phyloP scores from a whole-genome alignment of 306 rosid genomes.

The Glycine tomentella region DNA sequence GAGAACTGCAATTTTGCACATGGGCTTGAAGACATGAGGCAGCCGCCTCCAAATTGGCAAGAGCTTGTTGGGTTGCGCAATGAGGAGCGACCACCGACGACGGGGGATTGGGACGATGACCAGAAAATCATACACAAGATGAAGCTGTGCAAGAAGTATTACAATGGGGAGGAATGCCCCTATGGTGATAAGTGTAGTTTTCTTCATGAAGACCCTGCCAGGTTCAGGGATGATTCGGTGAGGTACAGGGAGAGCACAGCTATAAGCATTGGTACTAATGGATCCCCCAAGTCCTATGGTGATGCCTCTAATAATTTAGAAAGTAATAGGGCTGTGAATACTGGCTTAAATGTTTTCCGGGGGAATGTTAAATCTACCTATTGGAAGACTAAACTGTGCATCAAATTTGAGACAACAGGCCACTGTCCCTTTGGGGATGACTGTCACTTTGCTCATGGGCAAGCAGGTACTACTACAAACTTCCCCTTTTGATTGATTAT shows the following conservation, averaged over 20 bases:
- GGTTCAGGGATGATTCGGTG: slow-evolving; percentile 76
- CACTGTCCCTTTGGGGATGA: slow-evolving; percentile 77
- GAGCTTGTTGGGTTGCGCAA: slow-evolving; percentile 67
- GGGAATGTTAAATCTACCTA: slow-evolving; percentile 54
- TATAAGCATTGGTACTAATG: slow-evolving; percentile 78
- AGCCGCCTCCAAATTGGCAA: slow-evolving; percentile 98
- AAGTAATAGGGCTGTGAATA: slow-evolving; percentile 48
- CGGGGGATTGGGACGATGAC: slow-evolving; percentile 80
- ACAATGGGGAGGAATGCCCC: slow-evolving; percentile 91
- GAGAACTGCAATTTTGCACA: slow-evolving; percentile 93
- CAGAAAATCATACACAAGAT: slow-evolving; percentile 85
- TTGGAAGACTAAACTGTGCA: slow-evolving; percentile 89
- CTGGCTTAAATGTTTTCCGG: slow-evolving; percentile 50
- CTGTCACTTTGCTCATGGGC: slow-evolving; percentile 97
- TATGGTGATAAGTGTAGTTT: slow-evolving; percentile 91
- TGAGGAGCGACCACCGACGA: slow-evolving; percentile 54
- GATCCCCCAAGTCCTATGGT: slow-evolving; percentile 53
- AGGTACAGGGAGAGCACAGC: slow-evolving; percentile 77
- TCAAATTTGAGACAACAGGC: slow-evolving; percentile 78
- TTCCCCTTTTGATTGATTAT: background rate
- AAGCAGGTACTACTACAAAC: slow-evolving; percentile 69
- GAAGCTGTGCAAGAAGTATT: slow-evolving; percentile 94
- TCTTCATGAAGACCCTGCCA: slow-evolving; percentile 89
- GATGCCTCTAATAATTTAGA: slow-evolving; percentile 57
- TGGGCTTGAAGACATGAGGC: slow-evolving; percentile 83